These are phyloP conservation scores for Lyophyllum atratum DNA, from an alignment of 768 basidiomycete genomes.

Conservation along the genomic window DNA sequence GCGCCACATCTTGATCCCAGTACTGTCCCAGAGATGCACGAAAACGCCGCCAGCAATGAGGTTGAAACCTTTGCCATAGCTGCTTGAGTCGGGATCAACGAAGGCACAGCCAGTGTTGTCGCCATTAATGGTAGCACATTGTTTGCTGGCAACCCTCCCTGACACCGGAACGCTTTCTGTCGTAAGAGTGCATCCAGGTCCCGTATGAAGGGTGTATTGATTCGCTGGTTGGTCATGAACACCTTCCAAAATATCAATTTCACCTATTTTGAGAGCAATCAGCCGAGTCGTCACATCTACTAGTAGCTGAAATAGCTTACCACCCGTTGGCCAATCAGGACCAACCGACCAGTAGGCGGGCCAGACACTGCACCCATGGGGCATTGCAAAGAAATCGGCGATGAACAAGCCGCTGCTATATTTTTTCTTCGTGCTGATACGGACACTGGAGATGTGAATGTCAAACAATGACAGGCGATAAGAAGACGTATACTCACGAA, in stretches of 20 bases:
- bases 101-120: conserved; percentile 55
- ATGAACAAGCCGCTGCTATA: conserved; percentile 75
- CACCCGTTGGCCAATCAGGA: conserved; percentile 46
- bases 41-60: conserved; percentile 50
- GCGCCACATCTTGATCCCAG: conserved; percentile 59
- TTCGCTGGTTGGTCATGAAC: conserved; percentile 61
- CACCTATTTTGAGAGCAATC: conserved; percentile 49
- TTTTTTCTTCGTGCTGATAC: conserved; percentile 63
- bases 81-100: conserved; percentile 37
- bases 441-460: conserved; percentile 47
- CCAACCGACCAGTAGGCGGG: conserved; percentile 54
- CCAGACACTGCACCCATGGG: conserved; percentile 70
- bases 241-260: conserved; percentile 78
- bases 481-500: conserved; percentile 38
- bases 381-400: conserved; percentile 71
- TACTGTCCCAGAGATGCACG: conserved; percentile 51
- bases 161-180: conserved; percentile 25
- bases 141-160: conserved; percentile 27
- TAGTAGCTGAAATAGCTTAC: background rate
- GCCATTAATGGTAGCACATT: conserved; percentile 40
- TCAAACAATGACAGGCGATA: conserved; percentile 5
- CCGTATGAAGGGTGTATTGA: conserved; percentile 68
- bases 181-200: conserved; percentile 39
- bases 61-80: conserved; percentile 49
- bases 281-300: background rate